phyloP scores from a whole-genome alignment of 106 monocot species.

The Narthecium ossifragum region DNA sequence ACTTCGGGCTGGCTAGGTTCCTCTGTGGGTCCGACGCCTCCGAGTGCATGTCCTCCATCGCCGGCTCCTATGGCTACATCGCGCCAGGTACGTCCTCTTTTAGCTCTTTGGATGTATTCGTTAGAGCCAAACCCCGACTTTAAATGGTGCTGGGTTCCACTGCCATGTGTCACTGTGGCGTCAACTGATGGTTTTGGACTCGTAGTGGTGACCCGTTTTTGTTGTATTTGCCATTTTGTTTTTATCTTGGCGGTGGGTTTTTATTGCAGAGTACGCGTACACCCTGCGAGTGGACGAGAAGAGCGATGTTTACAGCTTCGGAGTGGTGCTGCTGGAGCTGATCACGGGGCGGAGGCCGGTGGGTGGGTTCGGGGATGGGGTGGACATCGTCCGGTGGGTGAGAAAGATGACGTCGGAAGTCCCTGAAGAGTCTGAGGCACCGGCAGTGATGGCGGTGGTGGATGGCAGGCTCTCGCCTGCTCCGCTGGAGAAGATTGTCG shows the following conservation, averaged over 20 bases:
- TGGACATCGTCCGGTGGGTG: slow-evolving; percentile 89
- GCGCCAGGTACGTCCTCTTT: slow-evolving; percentile 55
- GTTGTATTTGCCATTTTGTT: neutral
- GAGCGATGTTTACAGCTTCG: slow-evolving; percentile 98
- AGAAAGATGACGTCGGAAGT: slow-evolving; percentile 50
- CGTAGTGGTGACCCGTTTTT: too few species aligned
- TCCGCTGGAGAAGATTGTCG: slow-evolving; percentile 36
- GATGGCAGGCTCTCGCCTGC: slow-evolving; percentile 39
- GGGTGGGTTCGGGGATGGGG: slow-evolving; percentile 86
- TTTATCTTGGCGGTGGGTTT: neutral
- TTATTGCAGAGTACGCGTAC: slow-evolving; percentile 82
- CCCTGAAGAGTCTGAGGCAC: slow-evolving; percentile 1
- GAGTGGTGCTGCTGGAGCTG: slow-evolving; percentile 93
- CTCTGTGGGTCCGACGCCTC: slow-evolving; percentile 45
- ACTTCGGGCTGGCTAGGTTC: slow-evolving; percentile 93
- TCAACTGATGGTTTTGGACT: neutral
- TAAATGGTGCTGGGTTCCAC: too few species aligned
- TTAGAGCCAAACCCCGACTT: too few species aligned
- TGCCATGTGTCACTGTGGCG: neutral
- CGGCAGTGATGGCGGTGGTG: slow-evolving; percentile 43
- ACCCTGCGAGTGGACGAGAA: slow-evolving; percentile 95
- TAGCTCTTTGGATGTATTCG: too few species aligned
- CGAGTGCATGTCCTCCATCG: slow-evolving; percentile 90
- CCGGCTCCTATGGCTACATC: slow-evolving; percentile 95
- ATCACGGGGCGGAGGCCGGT: slow-evolving; percentile 78